phyloP scores from a whole-genome alignment of 371 early-diverging fungal species.

The Syncephalastrum sp. region DNA sequence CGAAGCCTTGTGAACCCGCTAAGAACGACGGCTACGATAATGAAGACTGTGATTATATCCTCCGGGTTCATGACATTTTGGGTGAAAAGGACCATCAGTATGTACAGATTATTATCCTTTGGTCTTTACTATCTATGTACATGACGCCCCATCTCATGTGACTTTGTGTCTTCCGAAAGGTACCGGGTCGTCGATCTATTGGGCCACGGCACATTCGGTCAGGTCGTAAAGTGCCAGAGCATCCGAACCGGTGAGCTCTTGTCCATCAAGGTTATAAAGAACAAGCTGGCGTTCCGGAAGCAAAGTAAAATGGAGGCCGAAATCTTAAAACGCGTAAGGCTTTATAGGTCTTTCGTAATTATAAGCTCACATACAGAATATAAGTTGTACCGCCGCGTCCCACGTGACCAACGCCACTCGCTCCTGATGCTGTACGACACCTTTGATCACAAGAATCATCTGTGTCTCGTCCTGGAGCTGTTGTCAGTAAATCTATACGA shows the following conservation, averaged over 20 bases:
- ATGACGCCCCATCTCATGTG: background rate
- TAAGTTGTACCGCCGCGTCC: conserved; percentile 54
- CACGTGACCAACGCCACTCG: conserved; percentile 75
- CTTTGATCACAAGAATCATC: conserved; percentile 89
- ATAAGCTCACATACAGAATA: background rate
- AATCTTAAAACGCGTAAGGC: conserved; percentile 72
- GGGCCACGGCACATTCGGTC: conserved; percentile 98
- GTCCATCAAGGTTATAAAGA: conserved; percentile 97
- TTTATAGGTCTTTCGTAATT: no score
- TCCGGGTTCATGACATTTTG: conserved; percentile 92
- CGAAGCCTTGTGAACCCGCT: conserved; percentile 68
- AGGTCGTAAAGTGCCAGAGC: conserved; percentile 94
- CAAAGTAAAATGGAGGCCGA: conserved; percentile 94
- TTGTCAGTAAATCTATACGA: conserved; percentile 94
- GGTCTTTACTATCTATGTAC: background rate
- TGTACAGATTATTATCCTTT: background rate
- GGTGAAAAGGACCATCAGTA: conserved; percentile 80
- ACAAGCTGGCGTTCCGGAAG: conserved; percentile 85
- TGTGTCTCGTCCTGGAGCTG: conserved; percentile 95
- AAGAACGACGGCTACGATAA: conserved; percentile 94
- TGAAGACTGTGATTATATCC: conserved; percentile 90
- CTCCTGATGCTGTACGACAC: conserved; percentile 79
- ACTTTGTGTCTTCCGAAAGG: conserved; percentile 25
- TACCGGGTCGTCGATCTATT: conserved; percentile 88
- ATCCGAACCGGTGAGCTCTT: conserved; percentile 80